Conservation (phyloP, 768 basidiomycete species). For the Hemileccinum impolitum region DNA sequence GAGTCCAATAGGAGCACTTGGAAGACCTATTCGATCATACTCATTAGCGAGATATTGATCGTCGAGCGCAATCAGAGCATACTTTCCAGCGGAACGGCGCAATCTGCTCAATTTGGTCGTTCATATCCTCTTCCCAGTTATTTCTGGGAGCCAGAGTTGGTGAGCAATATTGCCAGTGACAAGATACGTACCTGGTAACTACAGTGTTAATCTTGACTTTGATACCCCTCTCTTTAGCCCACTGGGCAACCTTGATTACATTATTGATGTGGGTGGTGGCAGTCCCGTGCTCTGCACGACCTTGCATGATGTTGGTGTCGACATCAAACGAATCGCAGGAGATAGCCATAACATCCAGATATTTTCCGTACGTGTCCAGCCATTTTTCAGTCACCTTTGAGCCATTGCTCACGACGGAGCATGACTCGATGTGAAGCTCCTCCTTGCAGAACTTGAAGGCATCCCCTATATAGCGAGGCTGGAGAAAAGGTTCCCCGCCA, state of each 20-base stretch:
- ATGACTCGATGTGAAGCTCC: constrained; percentile 35
- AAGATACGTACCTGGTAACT: constrained; percentile 22
- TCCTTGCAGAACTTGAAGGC: constrained; percentile 38
- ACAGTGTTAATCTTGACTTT: constrained; percentile 38
- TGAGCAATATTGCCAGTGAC: accelerated
- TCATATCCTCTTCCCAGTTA: constrained; percentile 42
- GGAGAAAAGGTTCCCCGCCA: constrained; percentile 37
- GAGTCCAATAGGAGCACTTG: constrained; percentile 36
- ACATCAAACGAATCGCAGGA: constrained; percentile 40
- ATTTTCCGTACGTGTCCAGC: constrained; percentile 37
- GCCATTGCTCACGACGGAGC: constrained; percentile 34
- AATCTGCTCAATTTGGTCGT: constrained; percentile 32
- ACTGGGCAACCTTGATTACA: constrained; percentile 35
- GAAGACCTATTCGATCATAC: constrained; percentile 26
- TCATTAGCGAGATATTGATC: constrained; percentile 5
- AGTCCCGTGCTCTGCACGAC: constrained; percentile 32
- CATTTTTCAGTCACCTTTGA: constrained; percentile 42
- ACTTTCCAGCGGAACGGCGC: constrained; percentile 41
- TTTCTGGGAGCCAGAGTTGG: constrained; percentile 18
- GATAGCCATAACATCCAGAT: constrained; percentile 41
- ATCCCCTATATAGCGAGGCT: constrained; percentile 37
- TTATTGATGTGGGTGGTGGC: constrained; percentile 29
- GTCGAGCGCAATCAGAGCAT: not conserved
- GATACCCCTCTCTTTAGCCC: constrained; percentile 35
- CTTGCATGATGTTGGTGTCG: constrained; percentile 34